Conservation (phyloP, 2,329 filamentous ascomycete species). For the Akanthomyces uredinophilus region DNA sequence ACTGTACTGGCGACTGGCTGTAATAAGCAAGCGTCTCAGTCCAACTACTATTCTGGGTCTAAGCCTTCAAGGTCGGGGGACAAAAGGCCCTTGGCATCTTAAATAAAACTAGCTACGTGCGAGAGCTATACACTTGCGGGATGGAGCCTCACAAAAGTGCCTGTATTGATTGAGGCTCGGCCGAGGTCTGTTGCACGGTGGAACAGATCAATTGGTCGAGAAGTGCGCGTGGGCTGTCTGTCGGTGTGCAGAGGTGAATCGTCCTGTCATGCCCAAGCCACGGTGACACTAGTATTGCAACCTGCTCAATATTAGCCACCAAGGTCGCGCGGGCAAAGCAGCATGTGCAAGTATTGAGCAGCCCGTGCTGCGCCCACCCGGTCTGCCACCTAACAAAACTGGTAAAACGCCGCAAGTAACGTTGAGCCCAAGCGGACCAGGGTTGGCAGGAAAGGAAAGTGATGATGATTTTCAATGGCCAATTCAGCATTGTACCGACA, state of each 20-base stretch:
- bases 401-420: constrained; percentile 7
- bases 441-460: not conserved
- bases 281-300: not conserved
- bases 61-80: not conserved
- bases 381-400: constrained; percentile 7
- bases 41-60: not conserved
- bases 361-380: not conserved
- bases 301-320: not conserved
- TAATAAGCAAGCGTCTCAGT: not conserved
- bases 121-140: not conserved
- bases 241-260: constrained; percentile 11
- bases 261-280: not conserved
- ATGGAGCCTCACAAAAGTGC: constrained; percentile 12
- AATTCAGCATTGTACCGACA: not conserved
- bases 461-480: not conserved
- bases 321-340: not conserved
- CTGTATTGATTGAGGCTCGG: not conserved
- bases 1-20: not conserved
- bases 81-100: constrained; percentile 10
- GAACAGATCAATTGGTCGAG: not conserved
- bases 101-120: not conserved
- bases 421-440: not conserved
- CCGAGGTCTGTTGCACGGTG: not conserved
- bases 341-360: not conserved
- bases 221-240: not conserved